Conservation (phyloP, 371 early-diverging fungal species). For the Syncephalastrum racemosum region DNA sequence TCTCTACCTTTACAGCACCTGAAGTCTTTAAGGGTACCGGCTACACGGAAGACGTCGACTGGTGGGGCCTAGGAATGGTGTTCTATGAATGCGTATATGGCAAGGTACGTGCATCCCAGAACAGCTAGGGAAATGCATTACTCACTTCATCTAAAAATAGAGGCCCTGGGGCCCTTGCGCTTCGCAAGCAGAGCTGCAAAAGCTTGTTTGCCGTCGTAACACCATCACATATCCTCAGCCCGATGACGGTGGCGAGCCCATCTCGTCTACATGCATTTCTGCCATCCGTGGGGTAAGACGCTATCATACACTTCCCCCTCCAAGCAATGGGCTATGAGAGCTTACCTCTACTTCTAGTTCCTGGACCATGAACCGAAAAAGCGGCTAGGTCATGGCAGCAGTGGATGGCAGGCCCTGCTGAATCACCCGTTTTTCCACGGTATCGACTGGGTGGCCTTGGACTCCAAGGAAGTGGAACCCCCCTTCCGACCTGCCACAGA, state of each 20-base stretch:
- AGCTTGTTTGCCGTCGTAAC: slow-evolving; percentile 35
- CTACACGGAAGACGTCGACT: slow-evolving; percentile 71
- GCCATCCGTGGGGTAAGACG: slow-evolving; percentile 53
- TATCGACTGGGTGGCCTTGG: slow-evolving; percentile 38
- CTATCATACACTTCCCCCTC: too few relatives aligned
- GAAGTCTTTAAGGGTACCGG: slow-evolving; percentile 65
- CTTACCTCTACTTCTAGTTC: slow-evolving; percentile 17
- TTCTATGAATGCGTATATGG: slow-evolving; percentile 68
- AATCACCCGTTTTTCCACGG: slow-evolving; percentile 41
- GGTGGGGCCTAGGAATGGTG: slow-evolving; percentile 86
- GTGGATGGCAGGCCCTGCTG: slow-evolving; percentile 32
- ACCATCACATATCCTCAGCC: slow-evolving; percentile 36
- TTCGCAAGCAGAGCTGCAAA: slow-evolving; percentile 34
- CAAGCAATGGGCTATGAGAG: too few relatives aligned
- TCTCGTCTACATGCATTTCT: slow-evolving; percentile 50
- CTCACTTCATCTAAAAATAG: background rate
- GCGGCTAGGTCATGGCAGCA: slow-evolving; percentile 42
- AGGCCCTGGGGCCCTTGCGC: slow-evolving; percentile 2
- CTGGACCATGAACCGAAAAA: slow-evolving; percentile 33
- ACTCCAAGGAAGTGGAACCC: slow-evolving; percentile 40
- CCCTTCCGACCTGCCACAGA: slow-evolving; percentile 52
- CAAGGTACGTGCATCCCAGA: slow-evolving; percentile 20
- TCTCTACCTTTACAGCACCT: slow-evolving; percentile 59
- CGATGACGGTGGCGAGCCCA: slow-evolving; percentile 22
- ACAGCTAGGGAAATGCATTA: background rate